Evolutionary conservation across 192 early-diverging fungal species (phyloP).

Genomic region (Umbelopsis vinacea): DNA sequence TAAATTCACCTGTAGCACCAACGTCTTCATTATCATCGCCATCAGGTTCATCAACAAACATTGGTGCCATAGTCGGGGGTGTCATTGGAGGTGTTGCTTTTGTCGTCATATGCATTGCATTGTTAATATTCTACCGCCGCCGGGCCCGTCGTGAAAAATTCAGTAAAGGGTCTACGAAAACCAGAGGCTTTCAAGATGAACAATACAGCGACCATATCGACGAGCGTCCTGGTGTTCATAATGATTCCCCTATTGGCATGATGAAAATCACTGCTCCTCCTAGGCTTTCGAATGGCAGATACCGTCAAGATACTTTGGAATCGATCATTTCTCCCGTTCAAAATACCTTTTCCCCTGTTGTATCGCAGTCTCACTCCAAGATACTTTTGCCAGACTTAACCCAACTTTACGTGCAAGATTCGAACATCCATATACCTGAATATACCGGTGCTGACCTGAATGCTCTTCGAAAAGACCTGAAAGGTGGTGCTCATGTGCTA

Average conservation of each 20-base stretch:
- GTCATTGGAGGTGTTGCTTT: background rate
- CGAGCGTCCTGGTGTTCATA: background rate
- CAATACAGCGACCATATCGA: background rate
- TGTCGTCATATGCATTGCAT: background rate
- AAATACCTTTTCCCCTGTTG: background rate
- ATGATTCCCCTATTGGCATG: too few species aligned
- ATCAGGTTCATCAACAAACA: background rate
- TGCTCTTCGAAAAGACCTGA: background rate
- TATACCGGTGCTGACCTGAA: background rate
- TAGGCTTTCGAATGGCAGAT: too few species aligned
- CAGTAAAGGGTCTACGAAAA: background rate
- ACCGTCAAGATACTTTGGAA: background rate
- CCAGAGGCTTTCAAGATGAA: background rate
- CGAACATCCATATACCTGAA: background rate
- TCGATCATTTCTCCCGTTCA: background rate
- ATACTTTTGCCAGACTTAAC: background rate
- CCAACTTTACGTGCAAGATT: background rate
- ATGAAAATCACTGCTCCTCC: too few species aligned
- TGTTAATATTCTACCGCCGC: background rate
- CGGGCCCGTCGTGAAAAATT: background rate
- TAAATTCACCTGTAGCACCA: background rate
- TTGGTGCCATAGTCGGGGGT: background rate
- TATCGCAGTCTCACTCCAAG: background rate
- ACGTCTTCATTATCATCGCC: background rate
- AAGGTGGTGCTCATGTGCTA: background rate